These are phyloP conservation scores for Hemileia vastatrix DNA, from an alignment of 1,284 basidiomycete genomes.

Conservation along the genomic window DNA sequence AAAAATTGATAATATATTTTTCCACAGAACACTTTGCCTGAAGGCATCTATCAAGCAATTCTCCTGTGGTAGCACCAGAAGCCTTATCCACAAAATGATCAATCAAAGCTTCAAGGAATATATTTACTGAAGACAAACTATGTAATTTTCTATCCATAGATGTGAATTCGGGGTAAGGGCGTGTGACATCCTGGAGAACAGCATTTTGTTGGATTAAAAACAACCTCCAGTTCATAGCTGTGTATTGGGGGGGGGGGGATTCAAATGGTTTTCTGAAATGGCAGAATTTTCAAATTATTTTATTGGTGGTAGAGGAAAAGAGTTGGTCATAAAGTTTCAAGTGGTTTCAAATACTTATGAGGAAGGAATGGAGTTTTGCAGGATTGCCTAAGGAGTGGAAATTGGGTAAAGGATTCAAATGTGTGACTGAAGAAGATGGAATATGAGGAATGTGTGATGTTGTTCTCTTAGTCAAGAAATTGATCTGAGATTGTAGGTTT, in stretches of 20 bases:
- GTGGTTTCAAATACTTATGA: neutral
- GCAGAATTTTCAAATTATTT: neutral
- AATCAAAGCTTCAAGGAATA: neutral
- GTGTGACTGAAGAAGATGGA: too few relatives aligned
- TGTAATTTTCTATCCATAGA: neutral
- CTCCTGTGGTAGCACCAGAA: neutral
- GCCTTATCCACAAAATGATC: neutral
- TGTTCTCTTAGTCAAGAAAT: too few relatives aligned
- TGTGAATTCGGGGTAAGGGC: neutral
- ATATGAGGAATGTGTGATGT: too few relatives aligned
- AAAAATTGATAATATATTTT: conserved; percentile 5
- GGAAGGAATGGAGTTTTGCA: neutral
- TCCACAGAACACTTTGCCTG: neutral
- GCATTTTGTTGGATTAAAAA: conserved; percentile 2
- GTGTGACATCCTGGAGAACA: neutral
- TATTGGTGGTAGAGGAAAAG: neutral
- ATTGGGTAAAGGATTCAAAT: too few relatives aligned
- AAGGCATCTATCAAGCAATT: neutral
- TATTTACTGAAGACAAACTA: neutral
- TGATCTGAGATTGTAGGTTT: too few relatives aligned
- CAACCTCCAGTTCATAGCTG: conserved; percentile 12
- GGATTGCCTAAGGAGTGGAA: neutral
- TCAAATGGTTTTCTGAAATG: too few relatives aligned
- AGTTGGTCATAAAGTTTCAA: neutral
- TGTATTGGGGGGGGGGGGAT: too few relatives aligned